phyloP scores from a whole-genome alignment of 106 monocot species.

The Dendrobium huoshanense region DNA sequence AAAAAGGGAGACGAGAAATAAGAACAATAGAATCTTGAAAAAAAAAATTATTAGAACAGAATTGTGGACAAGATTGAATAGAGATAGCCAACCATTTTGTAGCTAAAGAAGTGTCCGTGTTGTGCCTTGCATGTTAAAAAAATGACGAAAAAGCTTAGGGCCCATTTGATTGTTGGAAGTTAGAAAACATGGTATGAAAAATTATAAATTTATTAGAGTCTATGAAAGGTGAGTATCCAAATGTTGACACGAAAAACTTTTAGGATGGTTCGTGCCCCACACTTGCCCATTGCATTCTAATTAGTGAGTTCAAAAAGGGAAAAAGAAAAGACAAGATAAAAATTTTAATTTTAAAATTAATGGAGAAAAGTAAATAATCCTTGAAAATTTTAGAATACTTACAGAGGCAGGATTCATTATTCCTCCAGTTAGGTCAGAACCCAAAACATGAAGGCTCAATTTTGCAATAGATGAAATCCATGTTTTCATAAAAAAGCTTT shows the following conservation, averaged over 20 bases:
- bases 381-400: conserved; percentile 17
- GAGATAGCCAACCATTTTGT: background rate
- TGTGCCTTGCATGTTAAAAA: no score
- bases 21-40: background rate
- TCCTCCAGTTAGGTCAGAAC: conserved; percentile 92
- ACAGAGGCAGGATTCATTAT: conserved; percentile 99
- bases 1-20: background rate
- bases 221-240: no score
- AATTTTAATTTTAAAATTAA: background rate
- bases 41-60: background rate
- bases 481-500: conserved; percentile 87
- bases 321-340: background rate
- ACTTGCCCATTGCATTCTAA: background rate
- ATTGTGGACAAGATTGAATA: background rate
- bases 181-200: no score
- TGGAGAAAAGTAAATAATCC: background rate
- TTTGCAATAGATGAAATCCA: conserved; percentile 88
- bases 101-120: no score
- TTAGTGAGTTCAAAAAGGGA: background rate
- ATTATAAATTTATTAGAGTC: no score
- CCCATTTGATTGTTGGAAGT: no score
- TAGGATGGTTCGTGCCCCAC: background rate
- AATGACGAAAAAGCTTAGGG: no score
- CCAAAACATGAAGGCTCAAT: conserved; percentile 65
- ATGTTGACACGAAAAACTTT: no score